These are phyloP conservation scores for Lyophyllum decastes DNA, from an alignment of 768 basidiomycete species.

Conservation along the genomic window DNA sequence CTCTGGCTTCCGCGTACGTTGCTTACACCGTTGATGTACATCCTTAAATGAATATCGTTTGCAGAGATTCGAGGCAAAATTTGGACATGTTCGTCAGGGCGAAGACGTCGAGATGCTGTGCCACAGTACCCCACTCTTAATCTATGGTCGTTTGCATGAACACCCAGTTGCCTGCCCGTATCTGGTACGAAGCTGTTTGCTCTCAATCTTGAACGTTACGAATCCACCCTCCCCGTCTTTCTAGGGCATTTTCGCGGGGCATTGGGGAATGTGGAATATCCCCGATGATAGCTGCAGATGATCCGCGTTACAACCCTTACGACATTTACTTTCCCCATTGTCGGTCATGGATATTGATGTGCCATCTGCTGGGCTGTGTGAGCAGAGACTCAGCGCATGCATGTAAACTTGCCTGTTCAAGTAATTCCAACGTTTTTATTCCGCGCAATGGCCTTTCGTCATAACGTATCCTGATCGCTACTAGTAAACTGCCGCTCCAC, in stretches of 20 bases:
- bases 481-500: too few relatives aligned
- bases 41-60: too few relatives aligned
- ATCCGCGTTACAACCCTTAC: not conserved
- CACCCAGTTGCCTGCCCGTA: not conserved
- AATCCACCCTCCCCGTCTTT: not conserved
- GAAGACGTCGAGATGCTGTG: not conserved
- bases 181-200: not conserved
- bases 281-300: not conserved
- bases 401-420: too few relatives aligned
- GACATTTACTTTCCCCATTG: too few relatives aligned
- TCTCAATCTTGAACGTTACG: not conserved
- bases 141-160: not conserved
- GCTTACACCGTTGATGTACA: too few relatives aligned
- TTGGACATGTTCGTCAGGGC: not conserved
- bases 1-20: not conserved
- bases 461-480: too few relatives aligned
- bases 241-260: not conserved
- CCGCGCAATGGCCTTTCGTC: too few relatives aligned
- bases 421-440: too few relatives aligned
- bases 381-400: too few relatives aligned
- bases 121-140: not conserved
- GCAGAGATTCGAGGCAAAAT: not conserved
- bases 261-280: not conserved
- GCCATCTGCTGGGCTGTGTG: too few relatives aligned
- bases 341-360: too few relatives aligned